Percentiles rank a stretch among this genome's conserved stretches.
These are phyloP conservation scores for Malus asiatica DNA, from an alignment of 306 rosid species.

Conservation along the genomic window DNA sequence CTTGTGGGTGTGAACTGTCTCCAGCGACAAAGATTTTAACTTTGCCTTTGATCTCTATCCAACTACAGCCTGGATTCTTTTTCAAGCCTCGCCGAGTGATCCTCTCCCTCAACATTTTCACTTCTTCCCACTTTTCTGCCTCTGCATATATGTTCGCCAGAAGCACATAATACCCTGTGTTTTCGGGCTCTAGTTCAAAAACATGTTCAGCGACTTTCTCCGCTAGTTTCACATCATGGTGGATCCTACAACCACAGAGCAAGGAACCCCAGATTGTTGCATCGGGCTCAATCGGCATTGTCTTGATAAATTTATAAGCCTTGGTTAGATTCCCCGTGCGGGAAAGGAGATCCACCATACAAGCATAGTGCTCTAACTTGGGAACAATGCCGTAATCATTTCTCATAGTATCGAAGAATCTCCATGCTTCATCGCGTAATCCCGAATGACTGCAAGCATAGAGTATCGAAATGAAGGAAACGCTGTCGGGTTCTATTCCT, in stretches of 20 bases:
- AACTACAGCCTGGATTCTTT: constrained; percentile 58
- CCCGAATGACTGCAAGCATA: constrained; percentile 71
- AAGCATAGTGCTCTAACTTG: constrained; percentile 52
- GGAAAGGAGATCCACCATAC: constrained; percentile 73
- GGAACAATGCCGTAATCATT: constrained; percentile 40
- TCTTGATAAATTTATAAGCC: constrained; percentile 49
- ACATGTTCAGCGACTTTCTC: constrained; percentile 63
- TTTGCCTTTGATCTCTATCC: constrained; percentile 55
- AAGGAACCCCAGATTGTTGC: constrained; percentile 69
- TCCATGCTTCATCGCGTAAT: constrained; percentile 58
- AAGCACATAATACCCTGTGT: constrained; percentile 64
- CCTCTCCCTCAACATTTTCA: constrained; percentile 35
- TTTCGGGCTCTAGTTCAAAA: constrained; percentile 65
- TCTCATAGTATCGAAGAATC: constrained; percentile 41
- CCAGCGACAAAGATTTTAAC: constrained; percentile 52
- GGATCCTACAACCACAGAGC: constrained; percentile 65
- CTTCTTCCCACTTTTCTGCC: constrained; percentile 73
- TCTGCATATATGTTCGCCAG: constrained; percentile 63
- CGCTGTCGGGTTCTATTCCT: constrained; percentile 49
- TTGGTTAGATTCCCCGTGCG: constrained; percentile 51
- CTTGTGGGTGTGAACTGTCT: constrained; percentile 49
- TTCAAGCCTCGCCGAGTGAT: constrained; percentile 44
- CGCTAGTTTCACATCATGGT: constrained; percentile 60
- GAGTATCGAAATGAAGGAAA: constrained; percentile 57
- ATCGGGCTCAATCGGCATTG: constrained; percentile 57